Evolutionary conservation across 306 rosid species (phyloP).

Genomic region (Aeschynomene evenia): DNA sequence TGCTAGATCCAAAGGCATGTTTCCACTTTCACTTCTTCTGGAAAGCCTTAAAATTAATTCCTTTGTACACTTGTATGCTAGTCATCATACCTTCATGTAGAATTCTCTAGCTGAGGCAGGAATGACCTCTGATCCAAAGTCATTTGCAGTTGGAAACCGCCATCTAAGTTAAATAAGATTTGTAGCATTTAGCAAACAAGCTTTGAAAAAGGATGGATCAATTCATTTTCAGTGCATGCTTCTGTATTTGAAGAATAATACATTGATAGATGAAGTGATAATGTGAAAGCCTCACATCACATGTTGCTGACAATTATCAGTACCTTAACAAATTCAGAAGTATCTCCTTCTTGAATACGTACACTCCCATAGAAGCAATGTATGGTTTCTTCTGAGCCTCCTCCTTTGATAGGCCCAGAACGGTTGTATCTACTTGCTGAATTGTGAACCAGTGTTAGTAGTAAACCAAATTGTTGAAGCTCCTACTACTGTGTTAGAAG

Average conservation of each 20-base stretch:
- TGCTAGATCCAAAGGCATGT: background rate
- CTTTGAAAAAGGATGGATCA: slow-evolving; percentile 14
- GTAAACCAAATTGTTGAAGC: slow-evolving; percentile 21
- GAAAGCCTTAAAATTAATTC: background rate
- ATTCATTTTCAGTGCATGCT: slow-evolving; percentile 10
- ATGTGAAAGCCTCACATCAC: background rate
- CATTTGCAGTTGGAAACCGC: slow-evolving; percentile 98
- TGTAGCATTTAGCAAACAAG: slow-evolving; percentile 28
- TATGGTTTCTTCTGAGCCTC: slow-evolving; percentile 84
- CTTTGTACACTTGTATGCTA: background rate
- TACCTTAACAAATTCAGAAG: slow-evolving; percentile 91
- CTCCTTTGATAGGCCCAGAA: slow-evolving; percentile 78
- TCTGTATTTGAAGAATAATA: slow-evolving; percentile 35
- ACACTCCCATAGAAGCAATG: slow-evolving; percentile 99
- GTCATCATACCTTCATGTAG: slow-evolving; percentile 64
- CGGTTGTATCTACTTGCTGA: slow-evolving; percentile 88
- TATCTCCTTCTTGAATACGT: slow-evolving; percentile 94
- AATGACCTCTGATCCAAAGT: slow-evolving; percentile 96
- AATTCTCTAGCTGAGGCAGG: slow-evolving; percentile 92
- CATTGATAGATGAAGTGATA: slow-evolving; percentile 44
- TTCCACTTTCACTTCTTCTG: background rate
- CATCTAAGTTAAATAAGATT: slow-evolving; percentile 60
- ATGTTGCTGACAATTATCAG: background rate
- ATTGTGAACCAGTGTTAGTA: slow-evolving; percentile 33
- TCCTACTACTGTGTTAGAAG: too few relatives aligned